A percentile compares a stretch with the other conserved stretches of the same genome.
Evolutionary conservation across 2,329 filamentous ascomycete genomes (phyloP).

Genomic region (Xylaria sp.): DNA sequence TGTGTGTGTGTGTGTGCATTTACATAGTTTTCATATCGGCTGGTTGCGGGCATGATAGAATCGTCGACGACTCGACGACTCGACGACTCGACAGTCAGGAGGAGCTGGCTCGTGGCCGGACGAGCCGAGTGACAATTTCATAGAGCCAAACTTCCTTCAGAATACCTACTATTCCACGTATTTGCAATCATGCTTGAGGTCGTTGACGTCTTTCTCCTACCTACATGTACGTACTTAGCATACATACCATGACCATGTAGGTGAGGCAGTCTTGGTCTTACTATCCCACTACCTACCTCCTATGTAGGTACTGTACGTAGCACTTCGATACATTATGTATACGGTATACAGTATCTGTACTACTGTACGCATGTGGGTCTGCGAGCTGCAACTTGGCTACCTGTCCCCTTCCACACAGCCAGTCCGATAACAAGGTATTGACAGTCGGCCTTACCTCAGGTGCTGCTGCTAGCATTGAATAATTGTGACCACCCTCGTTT

Average conservation of each 20-base stretch:
- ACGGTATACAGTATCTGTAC: not conserved
- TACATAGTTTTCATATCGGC: not conserved
- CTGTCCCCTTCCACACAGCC: slow-evolving; percentile 33
- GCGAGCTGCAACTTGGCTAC: slow-evolving; percentile 28
- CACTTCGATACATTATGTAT: too few species aligned
- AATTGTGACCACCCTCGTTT: slow-evolving; percentile 10
- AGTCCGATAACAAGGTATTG: slow-evolving; percentile 3
- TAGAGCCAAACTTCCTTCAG: not conserved
- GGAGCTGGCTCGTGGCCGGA: not conserved
- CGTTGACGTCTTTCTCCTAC: not conserved
- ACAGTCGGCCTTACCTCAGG: not conserved
- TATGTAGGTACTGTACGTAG: too few species aligned
- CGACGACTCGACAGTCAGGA: too few species aligned
- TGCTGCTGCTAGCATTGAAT: not conserved
- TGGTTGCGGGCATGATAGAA: not conserved
- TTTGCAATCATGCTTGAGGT: not conserved
- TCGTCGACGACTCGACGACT: not conserved
- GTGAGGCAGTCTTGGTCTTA: too few species aligned
- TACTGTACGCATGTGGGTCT: slow-evolving; percentile 5
- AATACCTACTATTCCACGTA: not conserved
- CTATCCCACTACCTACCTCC: too few species aligned
- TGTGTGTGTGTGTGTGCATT: not conserved
- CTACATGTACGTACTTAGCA: too few species aligned
- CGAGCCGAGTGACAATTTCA: not conserved
- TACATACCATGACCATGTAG: too few species aligned